Evolutionary conservation across 176 grass and related monocot species (phyloP), one percentile per base, ranked within the genome.

Genomic region (Raddia guianensis): DNA sequence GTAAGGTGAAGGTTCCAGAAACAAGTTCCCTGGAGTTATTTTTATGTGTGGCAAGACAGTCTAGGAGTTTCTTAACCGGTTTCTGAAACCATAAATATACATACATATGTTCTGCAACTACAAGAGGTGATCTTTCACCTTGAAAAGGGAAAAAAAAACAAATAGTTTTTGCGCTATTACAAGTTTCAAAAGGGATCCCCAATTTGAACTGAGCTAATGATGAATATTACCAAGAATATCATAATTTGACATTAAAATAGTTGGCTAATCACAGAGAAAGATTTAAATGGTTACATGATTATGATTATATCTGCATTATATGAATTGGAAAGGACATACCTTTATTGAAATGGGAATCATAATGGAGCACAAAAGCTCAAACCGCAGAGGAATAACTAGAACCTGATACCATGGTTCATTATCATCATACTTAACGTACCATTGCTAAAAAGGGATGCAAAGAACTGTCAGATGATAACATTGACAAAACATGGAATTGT

Each of bases 321-420:
- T 49, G 34, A 75, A 66, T 54, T 58, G 34, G 18, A 75, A 64
- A 33, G 65, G 49, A 44, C 63, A 85, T 90, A 97, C 95, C 95
- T 97, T 97, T 79, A 97, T 92, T 65, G 91, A 97, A 85, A 97
- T 97, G 54, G 95, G 95, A 84, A 97, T 97, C 95, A 97, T 97
- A 63, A 97, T 97, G 68, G 95, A 97, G 76, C 95, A 97, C 58
- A 97, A 80, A 13, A 97, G 82, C 78, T 97, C 95, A 82, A 97
- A 97, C 50, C 95, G 85, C 58, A 97, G 82, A 75, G 95, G 95
- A 65, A 97, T 97, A 80, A 97, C 73, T 59, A 94, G 77, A 72
- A 97, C 90, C 76, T 97, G 91, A 72, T 97, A 97, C 95, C 95
- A 97, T 71, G 91, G 92, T 65, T 93, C 91, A 63, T 94, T 90